Evolutionary conservation across 805 yeast genomes (phyloP).

Genomic region (Schwanniomyces pseudopolymorphus): DNA sequence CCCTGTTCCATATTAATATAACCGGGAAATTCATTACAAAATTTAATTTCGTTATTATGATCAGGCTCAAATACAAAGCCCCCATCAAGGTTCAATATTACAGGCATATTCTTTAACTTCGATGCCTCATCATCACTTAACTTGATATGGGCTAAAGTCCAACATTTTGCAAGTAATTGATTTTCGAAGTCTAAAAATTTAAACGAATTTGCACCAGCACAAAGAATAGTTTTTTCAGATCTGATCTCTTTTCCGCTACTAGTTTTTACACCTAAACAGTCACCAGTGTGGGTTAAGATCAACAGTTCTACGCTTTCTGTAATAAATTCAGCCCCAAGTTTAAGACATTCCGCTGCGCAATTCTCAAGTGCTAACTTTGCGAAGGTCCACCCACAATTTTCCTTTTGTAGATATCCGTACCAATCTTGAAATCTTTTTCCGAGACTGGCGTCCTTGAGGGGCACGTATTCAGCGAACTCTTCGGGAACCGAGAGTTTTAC

Average conservation of each 20-base stretch:
- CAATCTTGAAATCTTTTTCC: conserved; percentile 2
- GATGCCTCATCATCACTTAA: conserved; percentile 33
- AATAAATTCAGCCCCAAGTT: conserved; percentile 31
- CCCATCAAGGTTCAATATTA: conserved; percentile 40
- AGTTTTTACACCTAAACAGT: conserved; percentile 23
- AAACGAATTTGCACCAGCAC: conserved; percentile 40
- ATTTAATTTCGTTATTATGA: conserved; percentile 5
- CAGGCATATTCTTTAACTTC: conserved; percentile 36
- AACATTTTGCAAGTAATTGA: conserved; percentile 37
- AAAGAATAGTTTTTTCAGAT: conserved; percentile 33
- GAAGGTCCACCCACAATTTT: conserved; percentile 8
- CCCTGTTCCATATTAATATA: conserved; percentile 5
- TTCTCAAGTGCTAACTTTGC: conserved; percentile 5
- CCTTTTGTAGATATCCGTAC: conserved; percentile 6
- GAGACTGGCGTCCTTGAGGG: background rate
- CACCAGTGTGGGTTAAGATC: conserved; percentile 10
- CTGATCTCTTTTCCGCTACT: conserved; percentile 22
- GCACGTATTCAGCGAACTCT: conserved; percentile 2
- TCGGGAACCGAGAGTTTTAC: background rate
- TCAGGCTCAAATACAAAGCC: conserved; percentile 47
- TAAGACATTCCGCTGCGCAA: conserved; percentile 21
- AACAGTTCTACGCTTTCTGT: conserved; percentile 21
- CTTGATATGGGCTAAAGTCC: conserved; percentile 36
- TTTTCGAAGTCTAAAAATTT: conserved; percentile 22
- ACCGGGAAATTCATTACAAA: conserved; percentile 6